Percentiles rank a stretch among this genome's conserved stretches.
phyloP scores from a whole-genome alignment of 305 asterid species.

The Euphrasia arctica region DNA sequence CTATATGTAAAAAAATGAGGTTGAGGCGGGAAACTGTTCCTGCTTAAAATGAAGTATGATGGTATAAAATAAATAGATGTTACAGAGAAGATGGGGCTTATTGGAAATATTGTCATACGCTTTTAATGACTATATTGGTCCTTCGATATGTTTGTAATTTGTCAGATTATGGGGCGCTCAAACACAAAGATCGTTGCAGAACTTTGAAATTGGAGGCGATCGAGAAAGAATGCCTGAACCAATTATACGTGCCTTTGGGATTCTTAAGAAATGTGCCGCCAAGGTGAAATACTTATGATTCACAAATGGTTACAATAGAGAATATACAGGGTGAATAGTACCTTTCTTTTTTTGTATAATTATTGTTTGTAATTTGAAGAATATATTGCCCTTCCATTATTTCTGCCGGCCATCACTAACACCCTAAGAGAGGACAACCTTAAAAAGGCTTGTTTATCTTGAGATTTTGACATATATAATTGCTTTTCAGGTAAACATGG shows the following conservation, averaged over 20 bases:
- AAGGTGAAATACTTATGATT: slow-evolving; percentile 49
- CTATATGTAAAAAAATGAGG: too few species aligned
- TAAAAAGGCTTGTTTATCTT: slow-evolving; percentile 65
- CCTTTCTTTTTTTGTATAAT: slow-evolving; percentile 25
- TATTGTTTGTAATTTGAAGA: slow-evolving; percentile 1
- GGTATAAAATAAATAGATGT: too few species aligned
- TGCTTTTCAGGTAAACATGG: slow-evolving; percentile 73
- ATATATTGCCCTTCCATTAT: slow-evolving; percentile 8
- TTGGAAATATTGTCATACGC: too few species aligned
- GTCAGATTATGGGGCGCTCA: slow-evolving; percentile 97
- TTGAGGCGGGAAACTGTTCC: too few species aligned
- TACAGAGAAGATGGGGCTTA: too few species aligned
- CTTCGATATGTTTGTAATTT: slow-evolving; percentile 15
- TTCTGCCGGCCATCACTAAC: slow-evolving; percentile 8
- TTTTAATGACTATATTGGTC: slow-evolving; percentile 10
- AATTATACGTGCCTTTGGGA: slow-evolving; percentile 84
- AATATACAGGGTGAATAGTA: slow-evolving; percentile 33
- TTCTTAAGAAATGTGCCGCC: slow-evolving; percentile 95
- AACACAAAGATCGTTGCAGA: slow-evolving; percentile 92
- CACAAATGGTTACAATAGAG: background rate
- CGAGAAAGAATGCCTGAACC: slow-evolving; percentile 99
- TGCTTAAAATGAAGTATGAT: too few species aligned
- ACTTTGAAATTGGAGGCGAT: slow-evolving; percentile 95
- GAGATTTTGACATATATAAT: slow-evolving; percentile 1
- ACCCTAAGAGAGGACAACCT: background rate